Evolutionary conservation across 2,329 filamentous ascomycete genomes (phyloP).

Genomic region (Mariannaea sp.): DNA sequence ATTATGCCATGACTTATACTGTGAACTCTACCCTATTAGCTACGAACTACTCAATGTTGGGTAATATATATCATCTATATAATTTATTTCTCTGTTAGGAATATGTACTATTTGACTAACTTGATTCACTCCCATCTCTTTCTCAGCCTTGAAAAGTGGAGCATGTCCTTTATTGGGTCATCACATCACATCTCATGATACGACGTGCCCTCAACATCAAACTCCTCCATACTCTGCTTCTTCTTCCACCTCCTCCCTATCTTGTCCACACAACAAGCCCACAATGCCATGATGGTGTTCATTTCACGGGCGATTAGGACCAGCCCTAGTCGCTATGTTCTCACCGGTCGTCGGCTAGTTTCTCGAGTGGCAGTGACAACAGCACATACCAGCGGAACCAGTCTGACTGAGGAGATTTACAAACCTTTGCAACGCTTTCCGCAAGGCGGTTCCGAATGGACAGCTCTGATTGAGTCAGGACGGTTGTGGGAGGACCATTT

Average conservation of each 20-base stretch:
- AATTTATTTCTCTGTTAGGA: no score
- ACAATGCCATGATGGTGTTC: background rate
- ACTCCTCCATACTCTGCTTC: no score
- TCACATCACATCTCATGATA: no score
- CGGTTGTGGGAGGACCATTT: slow-evolving; percentile 6
- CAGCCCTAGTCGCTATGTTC: background rate
- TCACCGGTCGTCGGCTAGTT: background rate
- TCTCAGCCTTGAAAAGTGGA: background rate
- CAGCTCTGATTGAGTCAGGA: background rate
- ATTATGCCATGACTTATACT: no score
- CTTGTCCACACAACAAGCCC: no score
- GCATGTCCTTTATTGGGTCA: background rate
- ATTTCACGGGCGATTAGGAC: background rate
- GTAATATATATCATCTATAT: no score
- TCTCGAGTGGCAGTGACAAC: background rate
- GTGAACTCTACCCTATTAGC: no score
- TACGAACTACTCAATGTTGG: no score
- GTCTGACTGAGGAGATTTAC: slow-evolving; percentile 2
- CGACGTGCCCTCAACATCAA: no score
- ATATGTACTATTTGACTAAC: no score
- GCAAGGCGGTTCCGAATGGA: background rate
- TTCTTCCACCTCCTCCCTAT: no score
- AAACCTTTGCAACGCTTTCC: background rate
- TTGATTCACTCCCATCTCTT: no score
- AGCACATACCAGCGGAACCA: background rate